Evolutionary conservation across 2,329 filamentous ascomycete species (phyloP).

Genomic region (Dactylonectria macrodidyma): DNA sequence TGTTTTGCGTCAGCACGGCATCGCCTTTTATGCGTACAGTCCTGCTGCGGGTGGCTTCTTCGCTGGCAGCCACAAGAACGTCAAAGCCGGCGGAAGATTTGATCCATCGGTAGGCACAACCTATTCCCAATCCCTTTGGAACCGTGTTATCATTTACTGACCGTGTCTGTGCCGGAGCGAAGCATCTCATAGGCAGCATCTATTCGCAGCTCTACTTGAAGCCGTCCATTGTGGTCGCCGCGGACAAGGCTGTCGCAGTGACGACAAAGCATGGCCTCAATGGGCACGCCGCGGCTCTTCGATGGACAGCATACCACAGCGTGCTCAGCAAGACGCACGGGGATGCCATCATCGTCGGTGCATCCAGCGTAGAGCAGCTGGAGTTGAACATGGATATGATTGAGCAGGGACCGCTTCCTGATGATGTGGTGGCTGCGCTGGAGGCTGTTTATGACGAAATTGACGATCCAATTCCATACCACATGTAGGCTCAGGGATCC

Average conservation of each 20-base stretch:
- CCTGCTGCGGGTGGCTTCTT: constrained; percentile 45
- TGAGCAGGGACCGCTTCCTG: constrained; percentile 58
- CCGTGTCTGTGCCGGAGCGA: not conserved
- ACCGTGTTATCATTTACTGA: not conserved
- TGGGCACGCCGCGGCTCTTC: constrained; percentile 58
- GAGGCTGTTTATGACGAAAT: constrained; percentile 37
- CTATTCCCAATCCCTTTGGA: not conserved
- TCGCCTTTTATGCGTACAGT: constrained; percentile 61
- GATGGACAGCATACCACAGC: constrained; percentile 58
- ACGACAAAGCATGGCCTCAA: constrained; percentile 53
- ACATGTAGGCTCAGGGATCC: constrained; percentile 24
- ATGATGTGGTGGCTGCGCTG: constrained; percentile 50
- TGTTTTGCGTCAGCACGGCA: constrained; percentile 56
- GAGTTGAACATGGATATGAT: constrained; percentile 52
- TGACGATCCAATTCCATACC: constrained; percentile 36
- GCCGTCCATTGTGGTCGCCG: constrained; percentile 46
- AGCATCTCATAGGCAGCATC: constrained; percentile 38
- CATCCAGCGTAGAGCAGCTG: constrained; percentile 54
- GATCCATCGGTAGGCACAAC: constrained; percentile 42
- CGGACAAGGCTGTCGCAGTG: constrained; percentile 44
- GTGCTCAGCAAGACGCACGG: constrained; percentile 49
- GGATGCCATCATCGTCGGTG: constrained; percentile 56
- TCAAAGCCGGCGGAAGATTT: constrained; percentile 40
- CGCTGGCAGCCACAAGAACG: constrained; percentile 43
- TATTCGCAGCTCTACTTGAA: constrained; percentile 49